A percentile compares a stretch with the other conserved stretches of the same genome.
Evolutionary conservation across 2,329 filamentous ascomycete genomes (phyloP).

Genomic region (Curvularia verruculosa): DNA sequence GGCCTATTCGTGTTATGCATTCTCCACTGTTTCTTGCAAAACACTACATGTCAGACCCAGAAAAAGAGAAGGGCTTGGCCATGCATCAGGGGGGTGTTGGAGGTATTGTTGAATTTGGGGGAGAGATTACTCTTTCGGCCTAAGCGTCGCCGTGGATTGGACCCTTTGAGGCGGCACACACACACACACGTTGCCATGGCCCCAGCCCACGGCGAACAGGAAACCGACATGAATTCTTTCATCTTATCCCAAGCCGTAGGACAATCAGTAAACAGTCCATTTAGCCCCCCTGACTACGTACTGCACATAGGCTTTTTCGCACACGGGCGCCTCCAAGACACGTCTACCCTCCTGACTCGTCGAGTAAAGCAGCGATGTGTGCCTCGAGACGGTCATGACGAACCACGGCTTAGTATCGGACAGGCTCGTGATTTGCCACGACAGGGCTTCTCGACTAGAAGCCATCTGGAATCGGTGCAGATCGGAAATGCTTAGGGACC

Average conservation of each 20-base stretch:
- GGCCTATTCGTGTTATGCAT: neutral
- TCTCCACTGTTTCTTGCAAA: neutral
- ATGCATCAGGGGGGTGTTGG: slow-evolving; percentile 3
- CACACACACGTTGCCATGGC: slow-evolving; percentile 1
- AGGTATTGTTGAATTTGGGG: neutral
- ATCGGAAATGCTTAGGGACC: slow-evolving; percentile 20
- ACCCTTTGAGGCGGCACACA: slow-evolving; percentile 5
- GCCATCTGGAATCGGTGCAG: slow-evolving; percentile 17
- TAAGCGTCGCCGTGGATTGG: slow-evolving; percentile 9
- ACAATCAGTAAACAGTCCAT: neutral
- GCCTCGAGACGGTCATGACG: slow-evolving; percentile 1
- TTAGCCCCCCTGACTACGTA: neutral
- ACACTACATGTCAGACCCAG: neutral
- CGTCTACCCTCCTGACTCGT: neutral
- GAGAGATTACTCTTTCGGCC: slow-evolving; percentile 8
- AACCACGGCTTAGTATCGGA: slow-evolving; percentile 6
- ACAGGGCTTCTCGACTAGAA: slow-evolving; percentile 6
- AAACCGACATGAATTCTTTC: neutral
- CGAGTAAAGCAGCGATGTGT: slow-evolving; percentile 4
- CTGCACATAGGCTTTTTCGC: too few relatives aligned
- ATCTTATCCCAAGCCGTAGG: neutral
- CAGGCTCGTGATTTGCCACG: slow-evolving; percentile 12
- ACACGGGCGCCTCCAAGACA: too few relatives aligned
- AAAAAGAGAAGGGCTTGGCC: neutral
- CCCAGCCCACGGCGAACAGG: neutral